These are phyloP conservation scores for Populus ilicifolia DNA, from an alignment of 345 rosid genomes.

Conservation along the genomic window DNA sequence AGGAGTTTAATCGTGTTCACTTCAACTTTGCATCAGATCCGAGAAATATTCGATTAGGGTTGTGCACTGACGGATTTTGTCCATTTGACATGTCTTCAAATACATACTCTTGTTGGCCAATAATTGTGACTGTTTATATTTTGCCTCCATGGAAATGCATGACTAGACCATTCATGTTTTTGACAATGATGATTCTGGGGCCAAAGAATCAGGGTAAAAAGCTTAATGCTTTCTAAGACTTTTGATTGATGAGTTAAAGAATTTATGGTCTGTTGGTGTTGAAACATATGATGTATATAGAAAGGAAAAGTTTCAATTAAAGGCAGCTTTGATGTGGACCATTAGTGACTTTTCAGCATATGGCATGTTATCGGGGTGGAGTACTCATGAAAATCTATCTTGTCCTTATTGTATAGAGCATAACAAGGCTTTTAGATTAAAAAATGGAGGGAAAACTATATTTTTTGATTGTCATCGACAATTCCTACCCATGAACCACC, in stretches of 20 bases:
- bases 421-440: not conserved
- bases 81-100: not conserved
- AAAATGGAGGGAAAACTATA: not conserved
- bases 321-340: not conserved
- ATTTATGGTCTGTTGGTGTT: not conserved
- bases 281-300: not conserved
- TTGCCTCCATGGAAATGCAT: not conserved
- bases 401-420: not conserved
- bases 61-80: not conserved
- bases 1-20: too few relatives aligned
- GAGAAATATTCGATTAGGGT: not conserved
- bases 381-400: not conserved
- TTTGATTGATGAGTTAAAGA: not conserved
- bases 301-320: not conserved
- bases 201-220: not conserved
- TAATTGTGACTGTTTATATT: not conserved
- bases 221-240: not conserved
- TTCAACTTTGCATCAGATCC: not conserved
- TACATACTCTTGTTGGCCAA: not conserved
- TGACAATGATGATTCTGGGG: not conserved
- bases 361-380: not conserved
- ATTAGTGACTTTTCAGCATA: not conserved
- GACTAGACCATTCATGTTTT: not conserved
- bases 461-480: not conserved
- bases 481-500: not conserved